Base-by-base conservation (phyloP, 305 asterid genomes). In the Vinca major region DNA sequence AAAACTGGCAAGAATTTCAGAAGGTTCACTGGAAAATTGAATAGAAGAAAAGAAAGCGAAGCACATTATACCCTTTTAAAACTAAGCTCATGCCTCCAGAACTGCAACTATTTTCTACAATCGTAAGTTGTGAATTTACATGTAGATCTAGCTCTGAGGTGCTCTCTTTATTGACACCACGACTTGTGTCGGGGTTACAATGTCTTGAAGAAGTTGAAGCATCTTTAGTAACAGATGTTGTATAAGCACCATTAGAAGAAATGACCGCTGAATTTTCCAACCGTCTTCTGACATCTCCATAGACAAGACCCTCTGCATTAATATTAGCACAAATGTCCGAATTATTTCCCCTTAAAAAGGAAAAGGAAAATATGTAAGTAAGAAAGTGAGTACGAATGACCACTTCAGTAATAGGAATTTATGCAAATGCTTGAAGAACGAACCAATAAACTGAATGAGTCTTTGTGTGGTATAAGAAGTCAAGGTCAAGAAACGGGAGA, bases 61-160 rank as follows among this genome's bases (percentile, higher is more conserved):
- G 44, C 61, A 66, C n/a, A 19, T 63, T 77, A 21, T 85, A 92
- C 98, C 98, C 89, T 83, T 85, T 86, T 78, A 85, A 84, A 86
- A 88, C 69, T 83, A 83, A 83, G 86, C 36, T 77, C 83, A 80
- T 75, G 71, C 89, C 81, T 82, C 88, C 78, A 52, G 66, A 62
- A 80, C 77, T 78, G 80, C 68, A 71, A 78, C 80, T 88, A 47
- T 40, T 68, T 77, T 82, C 80, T 78, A 83, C 86, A 84, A 65
- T 86, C 67, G 56, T 79, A 71, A 80, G 71, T 74, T 81, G 81
- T 71, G 89, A 79, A 85, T 52, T 62, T 71, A 83, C 68, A 69
- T 76, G 68, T 36, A 84, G 82, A 61, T 83, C 77, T 66, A 69
- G 51, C 69, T 68, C 66, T 56, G 77, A 72, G 69, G 73, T 68